Percentiles rank a stretch among this genome's conserved stretches.
phyloP scores from a whole-genome alignment of 2,329 filamentous ascomycete genomes.

The Paraconiothyrium brasiliense region DNA sequence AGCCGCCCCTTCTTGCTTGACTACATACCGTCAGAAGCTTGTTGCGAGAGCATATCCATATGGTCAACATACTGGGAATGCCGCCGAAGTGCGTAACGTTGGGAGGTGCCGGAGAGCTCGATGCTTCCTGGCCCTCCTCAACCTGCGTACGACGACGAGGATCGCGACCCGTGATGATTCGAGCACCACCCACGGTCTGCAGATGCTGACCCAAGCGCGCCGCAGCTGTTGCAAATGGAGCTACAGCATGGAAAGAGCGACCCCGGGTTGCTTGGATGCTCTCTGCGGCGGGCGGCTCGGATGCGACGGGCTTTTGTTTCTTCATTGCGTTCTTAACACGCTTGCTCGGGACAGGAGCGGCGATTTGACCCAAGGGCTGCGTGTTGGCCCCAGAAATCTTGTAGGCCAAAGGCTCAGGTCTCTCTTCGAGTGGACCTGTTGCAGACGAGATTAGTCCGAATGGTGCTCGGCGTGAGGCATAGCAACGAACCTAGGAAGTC shows the following conservation, averaged over 20 bases:
- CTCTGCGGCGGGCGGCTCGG: neutral
- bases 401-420: neutral
- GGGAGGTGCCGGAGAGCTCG: neutral
- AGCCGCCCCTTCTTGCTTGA: constrained; percentile 4
- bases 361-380: constrained; percentile 3
- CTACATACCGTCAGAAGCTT: neutral
- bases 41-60: neutral
- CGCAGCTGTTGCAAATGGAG: neutral
- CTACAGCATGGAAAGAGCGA: constrained; percentile 4
- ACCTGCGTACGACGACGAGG: neutral
- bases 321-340: neutral
- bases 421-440: constrained; percentile 9
- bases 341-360: neutral
- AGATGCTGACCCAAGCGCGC: constrained; percentile 2
- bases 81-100: neutral
- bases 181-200: neutral
- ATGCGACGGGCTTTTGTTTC: neutral
- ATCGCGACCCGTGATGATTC: neutral
- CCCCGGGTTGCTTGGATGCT: neutral
- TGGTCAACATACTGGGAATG: neutral
- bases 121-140: neutral
- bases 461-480: too few species aligned
- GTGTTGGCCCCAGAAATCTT: constrained; percentile 5
- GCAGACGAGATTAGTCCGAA: neutral
- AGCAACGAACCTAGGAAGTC: constrained; percentile 2